A percentile compares a stretch with the other conserved stretches of the same genome.
phyloP scores from a whole-genome alignment of 2,329 filamentous ascomycete genomes.

The Thelonectria discophora region DNA sequence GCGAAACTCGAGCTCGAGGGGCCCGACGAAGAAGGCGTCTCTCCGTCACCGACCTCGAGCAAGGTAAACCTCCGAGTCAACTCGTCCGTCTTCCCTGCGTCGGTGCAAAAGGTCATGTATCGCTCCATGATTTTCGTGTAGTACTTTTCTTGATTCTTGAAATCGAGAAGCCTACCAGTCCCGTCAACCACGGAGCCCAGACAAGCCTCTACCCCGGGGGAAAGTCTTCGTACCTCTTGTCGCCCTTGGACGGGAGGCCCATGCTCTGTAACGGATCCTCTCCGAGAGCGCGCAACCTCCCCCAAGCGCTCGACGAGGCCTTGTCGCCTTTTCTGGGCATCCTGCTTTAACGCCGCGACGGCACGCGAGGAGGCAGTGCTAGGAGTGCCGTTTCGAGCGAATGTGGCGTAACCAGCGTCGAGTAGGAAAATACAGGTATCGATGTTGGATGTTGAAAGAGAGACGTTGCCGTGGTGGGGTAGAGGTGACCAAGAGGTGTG shows the following conservation, averaged over 20 bases:
- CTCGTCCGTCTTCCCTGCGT: constrained; percentile 74
- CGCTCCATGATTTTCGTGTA: constrained; percentile 88
- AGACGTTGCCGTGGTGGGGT: constrained; percentile 22
- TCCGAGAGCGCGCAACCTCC: constrained; percentile 76
- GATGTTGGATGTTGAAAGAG: constrained; percentile 13
- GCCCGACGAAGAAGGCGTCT: constrained; percentile 11
- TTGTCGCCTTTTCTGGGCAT: constrained; percentile 46
- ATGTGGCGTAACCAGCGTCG: neutral
- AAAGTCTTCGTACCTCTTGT: constrained; percentile 71
- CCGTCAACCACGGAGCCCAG: constrained; percentile 15
- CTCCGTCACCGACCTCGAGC: constrained; percentile 50
- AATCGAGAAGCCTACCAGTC: constrained; percentile 69
- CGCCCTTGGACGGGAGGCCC: constrained; percentile 90
- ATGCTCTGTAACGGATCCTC: constrained; percentile 82
- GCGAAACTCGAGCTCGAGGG: constrained; percentile 19
- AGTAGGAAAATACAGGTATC: constrained; percentile 7
- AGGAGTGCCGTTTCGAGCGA: neutral
- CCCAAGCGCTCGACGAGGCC: constrained; percentile 66
- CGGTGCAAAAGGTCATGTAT: constrained; percentile 89
- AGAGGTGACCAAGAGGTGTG: neutral
- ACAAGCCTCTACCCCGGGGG: neutral
- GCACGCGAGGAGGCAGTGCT: neutral
- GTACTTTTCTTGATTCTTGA: constrained; percentile 83
- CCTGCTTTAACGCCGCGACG: constrained; percentile 11
- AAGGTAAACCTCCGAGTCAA: constrained; percentile 79